Conservation (phyloP, 805 yeast species). For the Yarrowia sp. region DNA sequence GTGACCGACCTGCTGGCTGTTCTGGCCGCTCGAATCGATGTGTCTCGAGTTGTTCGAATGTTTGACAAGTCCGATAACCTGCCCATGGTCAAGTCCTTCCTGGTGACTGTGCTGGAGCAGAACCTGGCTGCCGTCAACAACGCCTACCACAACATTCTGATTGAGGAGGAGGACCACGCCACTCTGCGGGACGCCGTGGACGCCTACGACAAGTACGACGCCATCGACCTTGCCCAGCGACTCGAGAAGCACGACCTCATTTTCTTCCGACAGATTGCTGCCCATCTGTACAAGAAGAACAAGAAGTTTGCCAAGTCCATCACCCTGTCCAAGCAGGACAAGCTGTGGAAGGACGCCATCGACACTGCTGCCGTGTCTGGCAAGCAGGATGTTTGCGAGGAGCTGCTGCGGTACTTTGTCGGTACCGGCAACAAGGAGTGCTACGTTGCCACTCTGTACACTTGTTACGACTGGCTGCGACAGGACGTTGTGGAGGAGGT, state of each 20-base stretch:
- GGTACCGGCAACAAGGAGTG: conserved; percentile 97
- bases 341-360: conserved; percentile 91
- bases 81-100: conserved; percentile 93
- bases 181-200: conserved; percentile 85
- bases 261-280: conserved; percentile 95
- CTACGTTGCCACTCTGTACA: conserved; percentile 81
- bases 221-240: conserved; percentile 86
- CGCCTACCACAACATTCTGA: conserved; percentile 91
- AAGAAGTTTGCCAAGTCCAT: conserved; percentile 91
- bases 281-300: conserved; percentile 87
- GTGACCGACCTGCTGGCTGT: conserved; percentile 82
- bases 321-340: conserved; percentile 83
- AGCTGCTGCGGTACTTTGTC: conserved; percentile 83
- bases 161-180: conserved; percentile 95
- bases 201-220: conserved; percentile 85
- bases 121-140: conserved; percentile 88
- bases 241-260: conserved; percentile 87
- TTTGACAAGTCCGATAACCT: conserved; percentile 93
- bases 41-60: conserved; percentile 90
- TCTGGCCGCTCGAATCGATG: conserved; percentile 84
- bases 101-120: conserved; percentile 85
- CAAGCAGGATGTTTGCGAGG: conserved; percentile 80
- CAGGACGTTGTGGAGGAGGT: conserved; percentile 84
- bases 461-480: conserved; percentile 75
- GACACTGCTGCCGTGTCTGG: conserved; percentile 84